Base-by-base conservation (phyloP, 2,329 filamentous ascomycete genomes). In the Talaromyces sp. region DNA sequence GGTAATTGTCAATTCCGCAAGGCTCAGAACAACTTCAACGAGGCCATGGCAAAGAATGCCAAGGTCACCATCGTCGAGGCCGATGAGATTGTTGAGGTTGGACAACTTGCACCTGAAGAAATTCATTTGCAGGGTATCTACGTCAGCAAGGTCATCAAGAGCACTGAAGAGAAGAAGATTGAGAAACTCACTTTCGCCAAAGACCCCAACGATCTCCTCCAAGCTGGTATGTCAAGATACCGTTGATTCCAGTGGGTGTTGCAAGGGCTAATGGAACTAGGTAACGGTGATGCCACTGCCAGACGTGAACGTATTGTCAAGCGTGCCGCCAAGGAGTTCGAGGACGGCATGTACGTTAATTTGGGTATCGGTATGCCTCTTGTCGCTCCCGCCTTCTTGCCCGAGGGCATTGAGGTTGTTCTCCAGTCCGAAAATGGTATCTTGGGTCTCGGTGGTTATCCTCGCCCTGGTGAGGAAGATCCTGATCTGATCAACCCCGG, bases 381-480 rank as follows among this genome's bases (percentile, higher is more conserved):
- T 52, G 83, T 95, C 37, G 91, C 92, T 1, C 90, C 91, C 0
- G 88, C 88, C 2, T 93, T 90, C 75, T 80, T 96, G 3, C 87
- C 90, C 8, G 76, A 85, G 1, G 85, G 85, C 62, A 84, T 87
- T 19, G 86, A 90, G 68, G 92, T 96, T 47, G 91, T 91, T 84
- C 85, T 96, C 61, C 92, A 96, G 76, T 91, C 89, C 1, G 92
- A 96, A 79, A 96, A 96, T 76, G 92, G 92, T 45, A 90, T 96
- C 68, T 78, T 96, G 3, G 92, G 92, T 58, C 91, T 96, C 68
- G 91, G 92, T 0, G 86, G 90, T 3, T 94, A 95, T 77, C 92
- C 92, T 3, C 78, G 78, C 70, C 87, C 86, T 7, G 85, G 87
- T 66, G 88, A 87, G 13, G 82, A 90, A 68, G 92, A 95, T 73